Conservation (phyloP, 345 rosid genomes). For the Populus davidiana region DNA sequence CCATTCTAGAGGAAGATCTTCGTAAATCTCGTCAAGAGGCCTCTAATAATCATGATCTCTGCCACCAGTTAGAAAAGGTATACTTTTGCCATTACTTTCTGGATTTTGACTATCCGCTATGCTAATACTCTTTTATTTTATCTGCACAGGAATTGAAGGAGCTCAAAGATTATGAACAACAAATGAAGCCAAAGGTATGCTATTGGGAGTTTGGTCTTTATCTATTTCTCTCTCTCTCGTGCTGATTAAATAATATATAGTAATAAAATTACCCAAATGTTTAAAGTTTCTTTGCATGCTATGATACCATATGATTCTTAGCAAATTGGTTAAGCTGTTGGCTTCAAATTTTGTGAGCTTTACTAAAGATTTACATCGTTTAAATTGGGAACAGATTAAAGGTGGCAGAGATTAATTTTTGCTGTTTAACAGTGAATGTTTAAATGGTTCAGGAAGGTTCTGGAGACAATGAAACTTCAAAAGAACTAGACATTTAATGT, state of each 20-base stretch:
- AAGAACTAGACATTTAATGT: neutral
- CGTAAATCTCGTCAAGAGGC: conserved; percentile 68
- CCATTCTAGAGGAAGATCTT: conserved; percentile 74
- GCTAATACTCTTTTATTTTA: neutral
- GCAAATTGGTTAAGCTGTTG: neutral
- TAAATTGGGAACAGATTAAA: neutral
- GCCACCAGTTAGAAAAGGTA: conserved; percentile 75
- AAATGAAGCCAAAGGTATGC: conserved; percentile 87
- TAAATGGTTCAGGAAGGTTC: neutral
- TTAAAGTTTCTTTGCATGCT: neutral
- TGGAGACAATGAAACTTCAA: neutral
- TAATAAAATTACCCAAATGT: neutral
- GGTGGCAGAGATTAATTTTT: neutral
- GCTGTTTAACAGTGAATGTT: neutral
- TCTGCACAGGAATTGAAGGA: conserved; percentile 79
- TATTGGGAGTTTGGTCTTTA: neutral
- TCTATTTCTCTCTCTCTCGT: neutral
- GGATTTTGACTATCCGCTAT: conserved; percentile 1
- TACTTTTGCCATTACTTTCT: conserved; percentile 6
- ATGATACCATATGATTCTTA: neutral
- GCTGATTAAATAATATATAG: neutral
- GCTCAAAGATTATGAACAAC: conserved; percentile 73
- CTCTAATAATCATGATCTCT: conserved; percentile 50
- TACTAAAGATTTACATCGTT: neutral
- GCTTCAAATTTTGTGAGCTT: neutral